Base-by-base conservation (phyloP, 75 land plant species). In the Selaginella moellendorffii region DNA sequence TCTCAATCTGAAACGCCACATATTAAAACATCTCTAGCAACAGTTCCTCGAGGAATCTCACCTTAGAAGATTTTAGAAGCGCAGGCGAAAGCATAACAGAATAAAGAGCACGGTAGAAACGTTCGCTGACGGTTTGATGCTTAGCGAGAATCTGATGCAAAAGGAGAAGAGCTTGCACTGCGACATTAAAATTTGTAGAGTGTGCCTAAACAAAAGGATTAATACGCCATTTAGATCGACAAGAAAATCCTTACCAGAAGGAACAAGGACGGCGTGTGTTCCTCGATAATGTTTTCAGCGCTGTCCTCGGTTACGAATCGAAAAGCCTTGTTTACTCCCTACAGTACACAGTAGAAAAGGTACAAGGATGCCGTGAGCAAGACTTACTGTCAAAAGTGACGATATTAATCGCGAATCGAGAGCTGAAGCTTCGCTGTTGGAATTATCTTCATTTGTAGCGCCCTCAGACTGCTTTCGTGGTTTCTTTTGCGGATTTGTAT, bases 241-340 rank as follows among this genome's bases (percentile, higher is more conserved):
- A 24, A 53, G 26, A 24, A 12, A 52, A 26, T 18, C 17, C 63
- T 67, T 76, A 85, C 98, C 83, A 95, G 67, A 62, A 79, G 77
- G 58, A 86, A 90, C 60, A 95, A 82, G 23, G 78, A 53, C n/a
- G 96, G 98, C 31, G 99, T 86, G 67, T 95, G 10, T 27, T 79
- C 81, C 36, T 90, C 85, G 31, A 86, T 73, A 53, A 95, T 58
- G 65, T 71, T 80, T 76, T 95, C 88, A 24, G 82, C 86, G 54
- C 84, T 90, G 69, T 79, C 83, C 67, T 75, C 76, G 63, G 82
- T 65, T 23, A 95, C 82, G 72, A 64, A 95, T 52, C 87, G 99
- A 68, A 90, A 95, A 27, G 97, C 91, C 80, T 96, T 82, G 72
- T 95, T 95, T 21, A 95, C 88, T 63, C 99, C 99, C 99, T 93